These are phyloP conservation scores for Phytophthora rubi DNA, from an alignment of 352 stramenopile genomes.

Conservation along the genomic window DNA sequence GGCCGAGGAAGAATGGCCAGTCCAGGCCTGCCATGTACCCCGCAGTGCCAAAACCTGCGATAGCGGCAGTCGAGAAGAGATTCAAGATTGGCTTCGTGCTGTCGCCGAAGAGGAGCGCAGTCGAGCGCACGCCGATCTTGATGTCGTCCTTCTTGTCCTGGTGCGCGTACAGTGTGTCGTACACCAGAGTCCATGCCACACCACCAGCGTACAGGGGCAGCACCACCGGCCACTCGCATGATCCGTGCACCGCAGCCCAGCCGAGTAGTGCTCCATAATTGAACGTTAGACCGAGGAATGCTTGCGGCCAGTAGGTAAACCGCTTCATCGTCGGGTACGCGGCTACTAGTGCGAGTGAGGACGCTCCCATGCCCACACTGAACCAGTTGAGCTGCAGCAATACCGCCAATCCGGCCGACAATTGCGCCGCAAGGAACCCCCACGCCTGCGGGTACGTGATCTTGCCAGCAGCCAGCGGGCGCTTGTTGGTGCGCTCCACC, in stretches of 20 bases:
- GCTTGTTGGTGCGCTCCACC: slow-evolving; percentile 94
- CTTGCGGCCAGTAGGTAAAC: slow-evolving; percentile 97
- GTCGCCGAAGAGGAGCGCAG: slow-evolving; percentile 95
- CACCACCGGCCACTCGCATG: slow-evolving; percentile 87
- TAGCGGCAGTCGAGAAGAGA: slow-evolving; percentile 73
- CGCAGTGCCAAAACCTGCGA: slow-evolving; percentile 69
- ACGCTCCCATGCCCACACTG: slow-evolving; percentile 93
- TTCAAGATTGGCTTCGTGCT: slow-evolving; percentile 94
- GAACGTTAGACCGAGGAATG: slow-evolving; percentile 97
- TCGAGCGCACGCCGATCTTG: slow-evolving; percentile 96
- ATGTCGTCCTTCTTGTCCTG: slow-evolving; percentile 98
- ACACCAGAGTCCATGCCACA: slow-evolving; percentile 99
- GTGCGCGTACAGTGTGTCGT: slow-evolving; percentile 99
- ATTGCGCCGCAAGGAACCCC: slow-evolving; percentile 93
- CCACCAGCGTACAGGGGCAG: slow-evolving; percentile 94
- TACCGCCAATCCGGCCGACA: slow-evolving; percentile 92
- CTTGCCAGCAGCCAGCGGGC: slow-evolving; percentile 93
- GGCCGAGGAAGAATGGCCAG: slow-evolving; percentile 91
- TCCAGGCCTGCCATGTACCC: slow-evolving; percentile 85
- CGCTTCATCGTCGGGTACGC: slow-evolving; percentile 99
- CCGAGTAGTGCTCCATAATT: slow-evolving; percentile 98
- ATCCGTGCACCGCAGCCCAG: slow-evolving; percentile 89
- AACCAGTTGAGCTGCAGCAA: slow-evolving; percentile 96
- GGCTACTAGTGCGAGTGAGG: slow-evolving; percentile 94
- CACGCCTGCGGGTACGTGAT: slow-evolving; percentile 92